A percentile compares a stretch with the other conserved stretches of the same genome.
Conservation (phyloP, 192 early-diverging fungal genomes). For the Powellomyces hirtus region DNA sequence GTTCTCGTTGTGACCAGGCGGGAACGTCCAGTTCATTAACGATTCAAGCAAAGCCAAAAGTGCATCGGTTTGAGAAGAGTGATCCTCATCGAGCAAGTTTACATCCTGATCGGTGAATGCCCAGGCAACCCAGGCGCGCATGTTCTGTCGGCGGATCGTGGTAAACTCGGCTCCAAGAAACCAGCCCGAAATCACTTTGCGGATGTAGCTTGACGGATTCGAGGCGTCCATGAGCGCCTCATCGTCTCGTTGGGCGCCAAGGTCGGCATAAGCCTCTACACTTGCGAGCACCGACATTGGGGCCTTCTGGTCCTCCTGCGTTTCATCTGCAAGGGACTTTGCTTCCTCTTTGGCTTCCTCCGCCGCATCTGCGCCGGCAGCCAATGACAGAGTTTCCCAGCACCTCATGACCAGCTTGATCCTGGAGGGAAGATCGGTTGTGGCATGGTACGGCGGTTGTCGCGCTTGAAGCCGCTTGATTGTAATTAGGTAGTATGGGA, state of each 20-base stretch:
- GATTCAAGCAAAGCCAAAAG: conserved; percentile 3
- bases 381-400: background rate
- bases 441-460: background rate
- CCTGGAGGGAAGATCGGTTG: background rate
- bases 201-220: background rate
- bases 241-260: background rate
- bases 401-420: background rate
- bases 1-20: background rate
- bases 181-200: conserved; percentile 12
- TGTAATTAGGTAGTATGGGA: background rate
- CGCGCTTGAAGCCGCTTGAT: conserved; percentile 5
- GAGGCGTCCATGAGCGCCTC: background rate
- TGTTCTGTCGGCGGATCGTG: conserved; percentile 1
- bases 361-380: background rate
- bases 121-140: conserved; percentile 22
- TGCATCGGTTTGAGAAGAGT: background rate
- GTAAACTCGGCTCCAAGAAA: conserved; percentile 14
- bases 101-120: conserved; percentile 20
- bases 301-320: background rate
- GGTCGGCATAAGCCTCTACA: too few species aligned
- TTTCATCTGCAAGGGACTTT: background rate
- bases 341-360: background rate
- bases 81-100: background rate
- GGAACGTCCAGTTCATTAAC: background rate
- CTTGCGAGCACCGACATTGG: too few species aligned